Evolutionary conservation across 306 rosid genomes (phyloP), one percentile per base, ranked within the genome.

Genomic region (Fragaria ananassa): DNA sequence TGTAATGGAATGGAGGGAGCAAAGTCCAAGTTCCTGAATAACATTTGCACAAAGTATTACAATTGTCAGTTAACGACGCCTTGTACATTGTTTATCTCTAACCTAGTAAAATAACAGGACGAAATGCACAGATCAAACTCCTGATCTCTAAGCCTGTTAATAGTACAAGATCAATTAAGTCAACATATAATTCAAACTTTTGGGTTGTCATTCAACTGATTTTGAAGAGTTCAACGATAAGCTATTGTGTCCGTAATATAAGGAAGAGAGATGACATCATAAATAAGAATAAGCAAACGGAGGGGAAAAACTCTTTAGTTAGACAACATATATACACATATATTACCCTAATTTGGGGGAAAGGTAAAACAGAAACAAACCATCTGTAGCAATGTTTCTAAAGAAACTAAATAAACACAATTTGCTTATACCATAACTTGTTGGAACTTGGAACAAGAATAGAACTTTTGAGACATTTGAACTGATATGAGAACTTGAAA

Each of bases 1-100:
- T 89, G 99, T 78, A 96, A 87, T 0, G 98, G 98, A 79, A 96
- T 92, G n/a, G 97, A 89, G 19, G 99, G 99, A 50, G 98, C 98
- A 42, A 42, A 92, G 98, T 63, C 98, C 96, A 51, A 89, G 98
- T 86, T 96, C 97, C 99, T 92, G 83, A 65, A 81, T 78, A 72
- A 77, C 63, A 37, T 31, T 72, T 42, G 23, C 57, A 57, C 8
- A 76, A 37, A 23, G 3, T 14, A 34, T 9, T 19, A 35, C 41
- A 42, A 15, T 6, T 11, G 31, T 77, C 71, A 76, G 56, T 57
- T 34, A 21, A 46, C 6, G 0, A 5, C 44, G 51, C 69, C 45
- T 50, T 44, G 15, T 9, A 61, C 15, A 62, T 35, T 25, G 50
- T 23, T 27, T 41, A 29, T 78, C 14, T 68, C n/a, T 18, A 21